These are phyloP conservation scores for Coemansia aciculifera DNA, from an alignment of 192 early-diverging fungal species.

Conservation along the genomic window DNA sequence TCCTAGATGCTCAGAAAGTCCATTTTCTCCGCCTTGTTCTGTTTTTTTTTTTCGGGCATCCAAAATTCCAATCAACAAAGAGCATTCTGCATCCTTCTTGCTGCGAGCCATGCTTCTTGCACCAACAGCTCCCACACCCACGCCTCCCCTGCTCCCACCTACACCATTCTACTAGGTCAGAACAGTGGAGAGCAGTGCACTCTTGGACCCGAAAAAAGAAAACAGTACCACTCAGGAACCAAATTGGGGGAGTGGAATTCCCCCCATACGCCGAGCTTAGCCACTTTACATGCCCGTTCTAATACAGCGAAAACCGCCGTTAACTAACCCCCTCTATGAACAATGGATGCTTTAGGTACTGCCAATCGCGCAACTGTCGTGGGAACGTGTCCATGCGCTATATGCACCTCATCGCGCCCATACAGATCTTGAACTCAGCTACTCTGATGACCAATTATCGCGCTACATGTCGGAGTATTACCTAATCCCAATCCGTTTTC, in stretches of 20 bases:
- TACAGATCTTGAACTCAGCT: background rate
- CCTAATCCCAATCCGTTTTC: background rate
- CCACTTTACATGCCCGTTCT: background rate
- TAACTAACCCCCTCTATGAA: background rate
- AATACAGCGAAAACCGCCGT: background rate
- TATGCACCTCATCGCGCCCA: slow-evolving; percentile 2
- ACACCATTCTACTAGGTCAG: background rate
- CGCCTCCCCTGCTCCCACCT: background rate
- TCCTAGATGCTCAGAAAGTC: background rate
- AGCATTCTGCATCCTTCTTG: background rate
- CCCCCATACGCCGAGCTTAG: background rate
- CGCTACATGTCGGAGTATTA: background rate
- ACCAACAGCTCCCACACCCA: slow-evolving; percentile 6
- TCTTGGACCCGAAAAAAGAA: background rate
- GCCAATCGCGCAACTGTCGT: slow-evolving; percentile 5
- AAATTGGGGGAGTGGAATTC: background rate
- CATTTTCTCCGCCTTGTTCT: background rate
- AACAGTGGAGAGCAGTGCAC: background rate
- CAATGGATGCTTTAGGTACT: background rate
- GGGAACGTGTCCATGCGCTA: background rate
- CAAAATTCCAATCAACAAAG: background rate
- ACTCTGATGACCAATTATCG: background rate
- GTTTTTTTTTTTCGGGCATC: background rate
- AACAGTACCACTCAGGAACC: background rate
- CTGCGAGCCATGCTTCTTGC: slow-evolving; percentile 9